phyloP scores from a whole-genome alignment of 352 stramenopile genomes.

The Hyaloperonospora brassicae region DNA sequence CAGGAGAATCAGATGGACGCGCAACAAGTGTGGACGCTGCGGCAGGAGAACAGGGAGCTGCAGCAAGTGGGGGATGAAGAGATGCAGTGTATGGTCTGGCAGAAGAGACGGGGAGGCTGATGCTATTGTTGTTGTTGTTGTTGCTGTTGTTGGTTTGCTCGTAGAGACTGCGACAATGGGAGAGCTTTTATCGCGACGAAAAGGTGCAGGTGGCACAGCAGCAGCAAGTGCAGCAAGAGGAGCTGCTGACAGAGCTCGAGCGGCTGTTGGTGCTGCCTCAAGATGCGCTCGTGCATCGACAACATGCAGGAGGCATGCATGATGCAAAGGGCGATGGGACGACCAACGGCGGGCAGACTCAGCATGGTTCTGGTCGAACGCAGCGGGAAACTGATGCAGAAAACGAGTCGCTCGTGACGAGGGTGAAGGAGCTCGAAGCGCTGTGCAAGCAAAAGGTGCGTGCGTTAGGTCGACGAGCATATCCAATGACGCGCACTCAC shows the following conservation, averaged over 20 bases:
- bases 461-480: neutral
- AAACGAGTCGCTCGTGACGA: slow-evolving; percentile 19
- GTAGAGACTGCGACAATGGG: slow-evolving; percentile 53
- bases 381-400: slow-evolving; percentile 16
- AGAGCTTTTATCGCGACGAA: slow-evolving; percentile 44
- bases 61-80: slow-evolving; percentile 24
- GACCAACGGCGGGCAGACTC: slow-evolving; percentile 6
- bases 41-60: slow-evolving; percentile 36
- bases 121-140: slow-evolving; percentile 5
- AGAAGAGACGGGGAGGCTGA: neutral
- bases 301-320: slow-evolving; percentile 2
- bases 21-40: slow-evolving; percentile 30
- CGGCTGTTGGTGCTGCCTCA: slow-evolving; percentile 29
- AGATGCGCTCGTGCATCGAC: slow-evolving; percentile 22
- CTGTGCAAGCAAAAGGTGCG: slow-evolving; percentile 66
- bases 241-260: slow-evolving; percentile 47
- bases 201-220: slow-evolving; percentile 24
- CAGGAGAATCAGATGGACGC: slow-evolving; percentile 36
- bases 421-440: slow-evolving; percentile 63
- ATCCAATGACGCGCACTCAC: neutral
- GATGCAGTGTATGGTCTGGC: neutral
- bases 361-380: slow-evolving; percentile 6
- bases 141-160: slow-evolving; percentile 1
- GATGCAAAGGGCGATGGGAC: slow-evolving; percentile 1
- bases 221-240: slow-evolving; percentile 43